Evolutionary conservation across 179 eudicot genomes (phyloP), one percentile per base, ranked within the genome.

Genomic region (Camellia oleifera): DNA sequence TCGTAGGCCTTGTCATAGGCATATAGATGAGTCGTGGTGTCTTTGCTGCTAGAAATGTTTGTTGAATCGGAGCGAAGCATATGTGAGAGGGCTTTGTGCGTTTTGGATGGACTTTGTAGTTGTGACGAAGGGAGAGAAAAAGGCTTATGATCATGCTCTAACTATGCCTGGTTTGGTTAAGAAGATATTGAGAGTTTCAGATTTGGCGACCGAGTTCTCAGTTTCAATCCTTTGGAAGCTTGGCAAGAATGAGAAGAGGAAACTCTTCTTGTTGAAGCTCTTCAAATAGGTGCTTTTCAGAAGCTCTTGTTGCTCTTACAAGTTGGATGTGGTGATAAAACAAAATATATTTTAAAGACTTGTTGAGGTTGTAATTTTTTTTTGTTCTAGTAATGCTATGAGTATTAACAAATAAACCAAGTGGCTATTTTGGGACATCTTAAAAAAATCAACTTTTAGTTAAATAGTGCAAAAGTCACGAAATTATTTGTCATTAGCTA

Each of bases 211-310:
- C 4, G 90, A 88, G 81, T 87, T 93, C 68, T 77, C 98, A 15
- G 91, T 95, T 11, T 91, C 94, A 0, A 69, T 88, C 0, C 76
- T 95, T 0, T 93, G 90, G 92, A 93, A 89, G 82, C 75, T 95
- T 58, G 74, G 82, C 72, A 87, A 85, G 83, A 71, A 76, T 11
- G 94, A 86, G 65, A 77, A 70, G 26, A 81, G 83, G 60, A 86
- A 45, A 87, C 78, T 23, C 88, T 86, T 11, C 70, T 90, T 74
- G 85, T 85, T 17, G 94, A 90, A 76, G 92, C 93, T 45, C 87
- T 93, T 78, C 88, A 89, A 84, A 88, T 89, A 2, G 96, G 97
- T 40, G 97, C 93, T 0, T 89, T 92, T 83, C 93, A 89, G 81
- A 92, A 91, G 80, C 79, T 92, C 8, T 67, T 92, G 79, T 63